These are phyloP conservation scores for Heliosperma pusillum DNA, from an alignment of 148 eudicot genomes.

Conservation along the genomic window DNA sequence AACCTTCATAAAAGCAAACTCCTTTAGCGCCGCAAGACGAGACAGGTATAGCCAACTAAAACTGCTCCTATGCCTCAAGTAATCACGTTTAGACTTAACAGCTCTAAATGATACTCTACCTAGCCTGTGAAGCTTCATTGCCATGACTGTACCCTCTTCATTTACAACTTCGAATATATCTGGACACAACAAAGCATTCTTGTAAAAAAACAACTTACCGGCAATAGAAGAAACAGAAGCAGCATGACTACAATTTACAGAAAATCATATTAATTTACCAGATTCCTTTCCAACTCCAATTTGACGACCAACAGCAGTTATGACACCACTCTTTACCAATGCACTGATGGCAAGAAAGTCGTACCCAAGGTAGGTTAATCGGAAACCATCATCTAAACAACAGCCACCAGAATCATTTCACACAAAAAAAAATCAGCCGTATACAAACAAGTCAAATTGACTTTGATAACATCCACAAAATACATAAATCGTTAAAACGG, in stretches of 20 bases:
- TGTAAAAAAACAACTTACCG: not conserved
- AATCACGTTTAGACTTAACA: conserved; percentile 95
- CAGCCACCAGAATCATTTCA: conserved; percentile 3
- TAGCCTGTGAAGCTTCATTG: conserved; percentile 92
- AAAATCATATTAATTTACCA: conserved; percentile 32
- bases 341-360: conserved; percentile 97
- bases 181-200: conserved; percentile 21
- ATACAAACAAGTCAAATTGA: not conserved
- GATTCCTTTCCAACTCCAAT: conserved; percentile 98
- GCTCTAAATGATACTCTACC: conserved; percentile 96
- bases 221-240: not conserved
- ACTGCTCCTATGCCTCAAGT: conserved; percentile 82
- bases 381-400: conserved; percentile 76
- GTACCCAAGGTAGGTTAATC: conserved; percentile 93
- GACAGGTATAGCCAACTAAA: conserved; percentile 88
- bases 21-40: conserved; percentile 91
- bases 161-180: conserved; percentile 91
- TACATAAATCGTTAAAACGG: not conserved
- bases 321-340: conserved; percentile 81
- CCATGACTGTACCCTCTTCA: conserved; percentile 86
- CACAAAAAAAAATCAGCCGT: not conserved
- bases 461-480: not conserved
- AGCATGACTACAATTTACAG: not conserved
- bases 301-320: conserved; percentile 83
- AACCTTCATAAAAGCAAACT: conserved; percentile 98